Conservation (phyloP, 352 stramenopile species). For the Globisporangium rhizosaccharum region DNA sequence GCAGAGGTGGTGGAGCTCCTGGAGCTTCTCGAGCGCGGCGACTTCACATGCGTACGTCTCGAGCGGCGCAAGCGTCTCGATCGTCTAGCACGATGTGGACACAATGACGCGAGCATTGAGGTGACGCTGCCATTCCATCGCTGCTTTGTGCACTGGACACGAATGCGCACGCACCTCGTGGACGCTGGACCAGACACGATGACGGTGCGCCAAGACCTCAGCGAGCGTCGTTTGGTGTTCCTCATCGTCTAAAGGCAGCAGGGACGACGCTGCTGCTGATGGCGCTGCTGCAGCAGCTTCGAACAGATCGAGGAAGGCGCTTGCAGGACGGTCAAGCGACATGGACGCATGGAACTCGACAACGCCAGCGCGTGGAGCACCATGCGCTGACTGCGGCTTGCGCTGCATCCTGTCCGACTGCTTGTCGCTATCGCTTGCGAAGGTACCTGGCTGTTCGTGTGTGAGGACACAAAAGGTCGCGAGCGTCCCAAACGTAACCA, state of each 20-base stretch:
- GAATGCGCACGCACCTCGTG: conserved; percentile 22
- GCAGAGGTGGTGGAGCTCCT: conserved; percentile 52
- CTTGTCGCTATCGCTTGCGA: neutral
- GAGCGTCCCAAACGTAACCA: too few species aligned
- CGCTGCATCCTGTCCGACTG: neutral
- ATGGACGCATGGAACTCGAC: conserved; percentile 72
- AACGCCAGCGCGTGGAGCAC: conserved; percentile 5
- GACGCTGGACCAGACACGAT: conserved; percentile 28
- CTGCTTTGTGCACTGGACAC: too few species aligned
- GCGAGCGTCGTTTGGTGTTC: conserved; percentile 13
- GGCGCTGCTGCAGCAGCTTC: neutral
- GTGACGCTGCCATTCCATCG: too few species aligned
- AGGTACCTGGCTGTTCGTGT: neutral
- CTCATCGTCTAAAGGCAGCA: neutral
- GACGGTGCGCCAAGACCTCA: conserved; percentile 18
- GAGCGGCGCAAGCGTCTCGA: conserved; percentile 22
- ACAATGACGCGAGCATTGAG: too few species aligned
- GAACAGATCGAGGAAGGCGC: conserved; percentile 14
- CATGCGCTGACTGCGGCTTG: neutral
- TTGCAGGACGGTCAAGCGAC: conserved; percentile 43
- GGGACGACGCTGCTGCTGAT: neutral
- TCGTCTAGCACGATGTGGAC: conserved; percentile 12
- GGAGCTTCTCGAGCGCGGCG: conserved; percentile 35
- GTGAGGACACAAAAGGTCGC: too few species aligned
- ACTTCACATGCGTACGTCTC: conserved; percentile 31